Base-by-base conservation (phyloP, 164 flowering plant genomes). In the Litsea cubeba region DNA sequence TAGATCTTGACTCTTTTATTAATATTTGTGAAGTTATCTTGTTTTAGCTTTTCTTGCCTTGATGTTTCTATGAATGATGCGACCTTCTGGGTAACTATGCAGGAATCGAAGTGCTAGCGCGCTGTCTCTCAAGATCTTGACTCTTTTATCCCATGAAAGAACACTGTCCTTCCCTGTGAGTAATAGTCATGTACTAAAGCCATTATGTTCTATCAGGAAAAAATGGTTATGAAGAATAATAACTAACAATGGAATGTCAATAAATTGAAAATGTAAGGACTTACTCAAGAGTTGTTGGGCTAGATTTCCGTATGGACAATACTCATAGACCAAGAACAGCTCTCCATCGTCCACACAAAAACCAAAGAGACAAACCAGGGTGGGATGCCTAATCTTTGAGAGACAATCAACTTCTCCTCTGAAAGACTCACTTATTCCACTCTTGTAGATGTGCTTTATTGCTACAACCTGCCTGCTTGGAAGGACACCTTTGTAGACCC, bases 381-480 rank as follows among this genome's bases (percentile, higher is more conserved):
- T 84, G 1, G 86, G 87, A 76, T 91, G 93, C 22, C 93, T 82
- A 58, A 88, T 77, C 76, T 87, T 82, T 2, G 91, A 86, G 25
- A 91, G 89, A 12, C 86, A 85, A 50, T 85, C 88, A 12, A 91
- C 88, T 85, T 91, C 96, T 32, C 89, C 77, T 0, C 73, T 80
- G 71, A 91, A 91, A 2, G 93, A 83, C 69, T 87, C 89, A 15
- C 85, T 72, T 0, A 70, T 76, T 75, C 76, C 87, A 80, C 80
- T 81, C 77, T 81, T 84, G 74, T 77, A 71, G 26, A 91, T 87
- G 69, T 89, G 91, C 76, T 91, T 91, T 76, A 89, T 83, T 7
- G 93, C 96, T 30, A 91, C 90, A 12, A 74, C 71, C 74, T 89
- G 93, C 32, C 96, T 92, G 60, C 96, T 89, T 0, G 93, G 96